These are phyloP conservation scores for Candida dajiaensis DNA, from an alignment of 805 yeast species.

Conservation along the genomic window DNA sequence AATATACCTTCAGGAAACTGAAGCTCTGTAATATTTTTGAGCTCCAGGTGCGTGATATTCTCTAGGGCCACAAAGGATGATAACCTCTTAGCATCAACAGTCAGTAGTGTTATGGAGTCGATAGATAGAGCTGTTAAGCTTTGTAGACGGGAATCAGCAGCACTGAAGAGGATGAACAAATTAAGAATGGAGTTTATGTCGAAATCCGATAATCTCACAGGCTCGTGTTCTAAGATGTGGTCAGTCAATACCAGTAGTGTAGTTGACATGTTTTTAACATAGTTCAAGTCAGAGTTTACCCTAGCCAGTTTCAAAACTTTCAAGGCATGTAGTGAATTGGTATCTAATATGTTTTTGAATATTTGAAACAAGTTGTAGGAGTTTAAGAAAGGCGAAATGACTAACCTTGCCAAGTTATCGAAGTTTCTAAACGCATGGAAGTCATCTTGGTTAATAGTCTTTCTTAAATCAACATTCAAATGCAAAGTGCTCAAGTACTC, in stretches of 20 bases:
- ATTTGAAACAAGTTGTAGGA: conserved; percentile 22
- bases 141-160: conserved; percentile 1
- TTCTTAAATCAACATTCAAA: conserved; percentile 28
- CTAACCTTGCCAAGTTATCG: conserved; percentile 27
- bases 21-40: conserved; percentile 33
- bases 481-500: conserved; percentile 22
- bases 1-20: conserved; percentile 18
- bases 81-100: conserved; percentile 13
- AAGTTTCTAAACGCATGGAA: conserved; percentile 16
- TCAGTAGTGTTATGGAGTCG: conserved; percentile 13
- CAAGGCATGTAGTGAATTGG: conserved; percentile 6
- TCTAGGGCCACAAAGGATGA: conserved; percentile 5
- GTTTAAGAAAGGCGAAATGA: conserved; percentile 31
- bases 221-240: conserved; percentile 14
- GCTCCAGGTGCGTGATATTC: conserved; percentile 24
- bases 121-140: conserved; percentile 8
- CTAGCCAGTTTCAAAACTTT: conserved; percentile 12
- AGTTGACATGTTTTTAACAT: conserved; percentile 12
- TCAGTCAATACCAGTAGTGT: conserved; percentile 16
- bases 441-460: conserved; percentile 3
- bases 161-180: conserved; percentile 7
- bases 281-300: conserved; percentile 9
- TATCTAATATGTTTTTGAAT: conserved; percentile 13
- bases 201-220: conserved; percentile 10
- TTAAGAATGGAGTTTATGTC: conserved; percentile 12